Percentiles rank a stretch among this genome's conserved stretches.
These are phyloP conservation scores for Aspergillus sp. DNA, from an alignment of 2,329 filamentous ascomycete species.

Conservation along the genomic window DNA sequence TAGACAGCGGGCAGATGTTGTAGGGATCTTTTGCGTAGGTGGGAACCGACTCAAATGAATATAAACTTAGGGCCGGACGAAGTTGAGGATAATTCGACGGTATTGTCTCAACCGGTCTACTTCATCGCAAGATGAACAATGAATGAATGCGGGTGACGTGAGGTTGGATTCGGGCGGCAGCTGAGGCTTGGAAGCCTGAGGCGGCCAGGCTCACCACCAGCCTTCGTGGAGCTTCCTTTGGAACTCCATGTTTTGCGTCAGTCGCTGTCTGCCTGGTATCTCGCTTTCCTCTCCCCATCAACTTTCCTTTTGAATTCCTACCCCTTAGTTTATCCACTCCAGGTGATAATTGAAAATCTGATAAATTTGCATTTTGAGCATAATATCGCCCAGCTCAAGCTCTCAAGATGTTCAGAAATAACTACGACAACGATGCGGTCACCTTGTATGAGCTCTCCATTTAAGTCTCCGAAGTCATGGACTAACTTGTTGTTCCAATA, in stretches of 20 bases:
- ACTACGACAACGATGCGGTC: constrained; percentile 99
- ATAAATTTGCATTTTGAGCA: background rate
- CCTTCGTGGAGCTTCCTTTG: constrained; percentile 8
- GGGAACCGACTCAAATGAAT: background rate
- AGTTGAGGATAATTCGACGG: background rate
- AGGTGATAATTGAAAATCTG: background rate
- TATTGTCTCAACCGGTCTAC: background rate
- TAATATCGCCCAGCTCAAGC: constrained; percentile 5
- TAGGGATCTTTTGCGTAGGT: constrained; percentile 3
- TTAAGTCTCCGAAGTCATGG: constrained; percentile 11
- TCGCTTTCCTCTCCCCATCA: constrained; percentile 12
- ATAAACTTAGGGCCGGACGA: background rate
- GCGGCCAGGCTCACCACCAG: constrained; percentile 12
- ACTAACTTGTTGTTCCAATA: constrained; percentile 16
- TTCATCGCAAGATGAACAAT: background rate
- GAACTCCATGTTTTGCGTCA: constrained; percentile 27
- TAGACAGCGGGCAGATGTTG: constrained; percentile 5
- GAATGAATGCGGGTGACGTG: constrained; percentile 20
- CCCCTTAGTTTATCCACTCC: background rate
- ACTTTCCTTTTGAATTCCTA: constrained; percentile 8
- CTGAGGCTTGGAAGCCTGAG: constrained; percentile 18
- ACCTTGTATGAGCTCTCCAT: constrained; percentile 70
- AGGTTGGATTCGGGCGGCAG: constrained; percentile 22
- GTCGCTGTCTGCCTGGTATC: constrained; percentile 31
- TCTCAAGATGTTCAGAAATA: constrained; percentile 89